A percentile compares a stretch with the other conserved stretches of the same genome.
Evolutionary conservation across 2,329 filamentous ascomycete genomes (phyloP).

Genomic region (Fusarium sp.): DNA sequence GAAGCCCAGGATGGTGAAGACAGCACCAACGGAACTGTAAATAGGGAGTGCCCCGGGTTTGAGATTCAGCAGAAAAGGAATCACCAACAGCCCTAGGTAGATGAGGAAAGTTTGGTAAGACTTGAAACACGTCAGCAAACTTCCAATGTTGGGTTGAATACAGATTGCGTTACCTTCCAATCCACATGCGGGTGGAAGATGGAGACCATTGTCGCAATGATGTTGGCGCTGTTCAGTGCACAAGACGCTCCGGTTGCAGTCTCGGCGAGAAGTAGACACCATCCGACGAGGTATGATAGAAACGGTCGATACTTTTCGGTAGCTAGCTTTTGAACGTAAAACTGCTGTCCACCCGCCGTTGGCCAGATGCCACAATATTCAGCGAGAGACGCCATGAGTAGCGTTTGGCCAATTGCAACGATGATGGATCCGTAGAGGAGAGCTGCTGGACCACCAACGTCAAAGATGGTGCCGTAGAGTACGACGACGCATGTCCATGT

Average conservation of each 20-base stretch:
- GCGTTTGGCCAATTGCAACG: slow-evolving; percentile 18
- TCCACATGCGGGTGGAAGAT: slow-evolving; percentile 20
- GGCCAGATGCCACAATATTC: slow-evolving; percentile 26
- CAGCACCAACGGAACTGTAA: slow-evolving; percentile 21
- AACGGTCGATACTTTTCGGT: not conserved
- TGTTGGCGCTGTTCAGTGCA: slow-evolving; percentile 22
- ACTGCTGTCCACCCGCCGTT: slow-evolving; percentile 18
- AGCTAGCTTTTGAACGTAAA: slow-evolving; percentile 10
- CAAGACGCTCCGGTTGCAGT: slow-evolving; percentile 12
- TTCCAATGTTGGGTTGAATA: too few relatives aligned
- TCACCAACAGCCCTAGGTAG: not conserved
- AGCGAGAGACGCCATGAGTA: slow-evolving; percentile 25
- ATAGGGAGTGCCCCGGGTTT: slow-evolving; percentile 21
- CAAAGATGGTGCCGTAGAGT: slow-evolving; percentile 21
- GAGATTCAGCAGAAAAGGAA: slow-evolving; percentile 15
- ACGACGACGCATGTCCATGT: slow-evolving; percentile 33
- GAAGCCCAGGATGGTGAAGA: slow-evolving; percentile 22
- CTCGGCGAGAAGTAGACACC: slow-evolving; percentile 20
- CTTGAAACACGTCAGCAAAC: not conserved
- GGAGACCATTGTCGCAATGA: slow-evolving; percentile 7
- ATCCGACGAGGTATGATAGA: slow-evolving; percentile 19
- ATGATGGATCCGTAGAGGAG: slow-evolving; percentile 29
- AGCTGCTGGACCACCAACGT: slow-evolving; percentile 14
- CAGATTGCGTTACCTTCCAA: slow-evolving; percentile 13
- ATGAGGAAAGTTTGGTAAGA: slow-evolving; percentile 24